Evolutionary conservation across 2,329 filamentous ascomycete species (phyloP), one percentile per base, ranked within the genome.

Genomic region (Diaporthe citri): DNA sequence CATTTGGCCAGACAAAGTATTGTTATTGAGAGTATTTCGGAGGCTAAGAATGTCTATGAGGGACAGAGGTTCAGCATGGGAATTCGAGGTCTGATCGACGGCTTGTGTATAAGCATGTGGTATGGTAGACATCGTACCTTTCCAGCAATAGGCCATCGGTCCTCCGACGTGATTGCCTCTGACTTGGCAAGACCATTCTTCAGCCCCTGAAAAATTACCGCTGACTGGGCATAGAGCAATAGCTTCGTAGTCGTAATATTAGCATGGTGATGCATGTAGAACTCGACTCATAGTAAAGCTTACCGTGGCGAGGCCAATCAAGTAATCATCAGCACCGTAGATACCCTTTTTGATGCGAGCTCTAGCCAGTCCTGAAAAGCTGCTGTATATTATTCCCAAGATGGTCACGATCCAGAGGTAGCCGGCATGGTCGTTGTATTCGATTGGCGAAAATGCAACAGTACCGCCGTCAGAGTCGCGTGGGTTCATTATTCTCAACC

Each of bases 381-480:
- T 39, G 36, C 51, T 72, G 31, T 72, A 74, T 20, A 72, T 60
- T 7, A 59, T 22, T 20, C 39, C 51, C 73, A 72, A 13, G 25
- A 72, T 72, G 25, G 51, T 67, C 6, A 56, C 69, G 7, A 75
- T 75, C 73, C 69, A 73, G n/a, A 75, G n/a, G 28, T 67, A 72
- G 2, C 59, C 73, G 12, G 59, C 59, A 48, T 75, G 73, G 22
- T 72, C 60, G n/a, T 56, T 51, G 2, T 59, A 15, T 17, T 28
- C 25, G 43, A 71, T 71, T 4, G 73, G 57, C 39, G 73, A 60
- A 46, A 64, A 43, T 31, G 39, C 13, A 55, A 41, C 31, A 15
- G 73, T 20, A 17, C 31, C 52, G 20, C 31, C 28, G n/a, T 20
- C 7, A 9, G 17, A 25, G 17, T 20, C 31, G 28, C 59, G 55